Conservation (phyloP, 2,329 filamentous ascomycete genomes). For the Hypoxylon sp. region DNA sequence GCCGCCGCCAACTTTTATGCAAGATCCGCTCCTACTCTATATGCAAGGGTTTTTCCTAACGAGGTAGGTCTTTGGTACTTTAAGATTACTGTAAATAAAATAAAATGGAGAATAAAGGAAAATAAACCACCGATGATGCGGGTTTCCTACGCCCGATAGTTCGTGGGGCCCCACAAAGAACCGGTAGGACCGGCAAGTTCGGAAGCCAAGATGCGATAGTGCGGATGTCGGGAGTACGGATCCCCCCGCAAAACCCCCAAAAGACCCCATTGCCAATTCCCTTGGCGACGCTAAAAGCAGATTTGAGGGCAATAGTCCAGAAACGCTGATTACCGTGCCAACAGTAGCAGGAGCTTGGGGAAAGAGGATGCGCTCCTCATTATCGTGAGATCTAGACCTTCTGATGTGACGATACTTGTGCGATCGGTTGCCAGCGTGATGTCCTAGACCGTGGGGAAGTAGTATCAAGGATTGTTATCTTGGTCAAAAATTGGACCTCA, state of each 20-base stretch:
- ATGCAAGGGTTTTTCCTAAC: conserved; percentile 42
- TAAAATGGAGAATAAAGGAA: conserved; percentile 7
- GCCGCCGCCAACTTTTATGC: conserved; percentile 44
- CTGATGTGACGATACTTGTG: conserved; percentile 27
- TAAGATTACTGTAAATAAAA: conserved; percentile 41
- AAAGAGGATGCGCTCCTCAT: conserved; percentile 19
- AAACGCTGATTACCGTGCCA: conserved; percentile 12
- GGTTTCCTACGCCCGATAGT: conserved; percentile 28
- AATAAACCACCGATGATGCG: conserved; percentile 33
- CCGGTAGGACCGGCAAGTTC: conserved; percentile 33
- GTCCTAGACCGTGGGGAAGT: conserved; percentile 37
- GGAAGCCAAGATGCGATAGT: conserved; percentile 16
- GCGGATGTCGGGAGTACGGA: conserved; percentile 20
- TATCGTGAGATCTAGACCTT: conserved; percentile 27
- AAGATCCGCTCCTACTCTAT: conserved; percentile 42
- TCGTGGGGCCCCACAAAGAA: conserved; percentile 40
- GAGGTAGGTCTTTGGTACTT: conserved; percentile 37
- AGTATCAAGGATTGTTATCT: conserved; percentile 31
- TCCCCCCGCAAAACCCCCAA: conserved; percentile 20
- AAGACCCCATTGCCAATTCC: conserved; percentile 11
- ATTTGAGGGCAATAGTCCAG: conserved; percentile 12
- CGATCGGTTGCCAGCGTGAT: conserved; percentile 29
- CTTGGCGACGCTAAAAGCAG: conserved; percentile 22
- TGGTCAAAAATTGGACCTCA: conserved; percentile 14
- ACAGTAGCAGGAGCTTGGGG: background rate